Evolutionary conservation across 192 early-diverging fungal species (phyloP), one percentile per base, ranked within the genome.

Genomic region (Lobosporangium transversale): DNA sequence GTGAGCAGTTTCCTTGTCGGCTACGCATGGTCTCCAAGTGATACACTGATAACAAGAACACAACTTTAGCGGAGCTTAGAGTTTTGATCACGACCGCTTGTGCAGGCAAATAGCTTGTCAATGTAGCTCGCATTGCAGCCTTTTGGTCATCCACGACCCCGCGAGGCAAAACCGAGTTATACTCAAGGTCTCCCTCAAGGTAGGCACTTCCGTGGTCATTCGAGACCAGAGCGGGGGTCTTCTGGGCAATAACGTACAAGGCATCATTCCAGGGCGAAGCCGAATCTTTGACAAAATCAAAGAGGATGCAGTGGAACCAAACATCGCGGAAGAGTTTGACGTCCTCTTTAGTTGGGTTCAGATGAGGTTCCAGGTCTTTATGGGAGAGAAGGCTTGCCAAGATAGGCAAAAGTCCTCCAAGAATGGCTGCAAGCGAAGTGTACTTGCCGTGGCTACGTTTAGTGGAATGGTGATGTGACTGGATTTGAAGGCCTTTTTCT

Each of bases 261-360:
- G 89, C 83, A 4, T 68, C 62, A 52, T 83, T 78, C 90, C 93
- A 96, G n/a, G 82, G 70, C 1, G 89, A 96, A n/a, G 82, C 68
- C 2, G 89, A 84, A 29, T 93, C 87, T 6, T 89, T 84, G n/a
- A 91, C 81, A 49, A 93, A 89, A 0, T 95, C 90, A 68, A 87
- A 89, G 3, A 92, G 70, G 2, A 94, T 90, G 52, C 92, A 84
- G 58, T 94, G 91, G 66, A 97, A 89, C 97, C 97, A 99, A 36
- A 93, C 86, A 68, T 94, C 93, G 53, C 96, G 87, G 82, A 96
- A 95, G 26, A 92, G 69, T 24, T 83, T 70, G 7, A 89, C 84
- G 23, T 89, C 81, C 51, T 94, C 93, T 6, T 85, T 80, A 9
- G 81, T 79, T 1, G 87, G 81, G 12, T 78, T 78, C 11, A 83